Conservation (phyloP, 2,329 filamentous ascomycete genomes). For the Sarocladium brachiariae region DNA sequence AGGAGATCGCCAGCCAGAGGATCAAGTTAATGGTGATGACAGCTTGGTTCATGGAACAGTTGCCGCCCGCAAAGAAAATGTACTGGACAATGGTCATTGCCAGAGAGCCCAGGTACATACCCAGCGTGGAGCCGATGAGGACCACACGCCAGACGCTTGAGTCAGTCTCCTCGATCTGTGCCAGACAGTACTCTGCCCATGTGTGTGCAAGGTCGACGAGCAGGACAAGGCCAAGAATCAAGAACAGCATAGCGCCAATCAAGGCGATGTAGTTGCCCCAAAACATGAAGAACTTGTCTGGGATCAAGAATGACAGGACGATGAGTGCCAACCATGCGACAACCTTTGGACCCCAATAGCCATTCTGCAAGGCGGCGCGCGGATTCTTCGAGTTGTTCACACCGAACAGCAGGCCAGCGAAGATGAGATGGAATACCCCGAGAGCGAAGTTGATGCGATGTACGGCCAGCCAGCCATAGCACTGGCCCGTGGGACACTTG, state of each 20-base stretch:
- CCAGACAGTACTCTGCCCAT: slow-evolving; percentile 94
- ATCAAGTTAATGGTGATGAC: slow-evolving; percentile 92
- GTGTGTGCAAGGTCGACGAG: slow-evolving; percentile 92
- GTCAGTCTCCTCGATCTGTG: slow-evolving; percentile 85
- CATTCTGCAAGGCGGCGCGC: slow-evolving; percentile 86
- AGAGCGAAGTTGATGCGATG: slow-evolving; percentile 98
- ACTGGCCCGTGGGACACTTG: slow-evolving; percentile 81
- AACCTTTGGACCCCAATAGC: slow-evolving; percentile 98
- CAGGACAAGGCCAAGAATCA: slow-evolving; percentile 85
- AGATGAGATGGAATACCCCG: slow-evolving; percentile 83
- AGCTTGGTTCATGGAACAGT: slow-evolving; percentile 93
- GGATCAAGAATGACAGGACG: slow-evolving; percentile 90
- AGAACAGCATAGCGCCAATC: slow-evolving; percentile 82
- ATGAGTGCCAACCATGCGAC: slow-evolving; percentile 82
- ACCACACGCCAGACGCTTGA: slow-evolving; percentile 78
- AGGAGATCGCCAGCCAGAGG: slow-evolving; percentile 71
- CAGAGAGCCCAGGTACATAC: slow-evolving; percentile 87
- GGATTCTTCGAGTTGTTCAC: slow-evolving; percentile 82
- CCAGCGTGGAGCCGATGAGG: slow-evolving; percentile 83
- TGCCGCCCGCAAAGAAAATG: slow-evolving; percentile 78
- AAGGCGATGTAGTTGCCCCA: slow-evolving; percentile 95
- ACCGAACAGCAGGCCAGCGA: slow-evolving; percentile 78
- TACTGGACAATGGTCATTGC: slow-evolving; percentile 97
- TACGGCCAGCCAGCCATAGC: slow-evolving; percentile 92
- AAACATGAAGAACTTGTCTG: slow-evolving; percentile 87